Evolutionary conservation across 2,329 filamentous ascomycete genomes (phyloP), one percentile per base, ranked within the genome.

Genomic region (Claviceps arundinis): DNA sequence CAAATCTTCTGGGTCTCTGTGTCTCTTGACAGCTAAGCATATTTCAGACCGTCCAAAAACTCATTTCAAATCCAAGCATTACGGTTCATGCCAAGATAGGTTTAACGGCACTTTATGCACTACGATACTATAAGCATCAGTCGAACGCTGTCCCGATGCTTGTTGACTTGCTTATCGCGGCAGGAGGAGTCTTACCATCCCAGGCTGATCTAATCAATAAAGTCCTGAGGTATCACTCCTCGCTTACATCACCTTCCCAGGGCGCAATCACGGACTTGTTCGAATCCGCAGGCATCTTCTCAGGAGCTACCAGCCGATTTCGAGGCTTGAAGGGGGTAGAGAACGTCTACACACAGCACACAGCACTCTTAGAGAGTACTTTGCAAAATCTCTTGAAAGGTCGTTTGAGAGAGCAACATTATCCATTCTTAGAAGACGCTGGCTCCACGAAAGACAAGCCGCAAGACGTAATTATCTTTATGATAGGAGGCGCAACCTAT

Each of bases 281-380:
- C 61, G 90, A 97, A 62, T 85, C 88, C 0, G 81, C 85, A 0
- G 91, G 89, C 4, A 91, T 98, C 57, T 95, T 98, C 68, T 87
- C 88, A 0, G 87, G 87, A 13, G 89, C 90, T 11, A 79, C 89
- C 41, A 88, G 85, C 62, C 82, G 90, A 5, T 89, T 98, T 67
- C 95, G 95, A 63, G 93, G 93, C 0, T 75, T 98, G 14, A 96
- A 97, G 64, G 93, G 93, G 1, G 93, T 98, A 1, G 94, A 98
- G 66, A 98, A 98, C 61, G 93, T 98, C 30, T 98, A 98, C 66
- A 98, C 93, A 0, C 94, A 98, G 66, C 93, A 98, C 67, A 94
- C 89, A 5, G 89, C 94, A 0, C 77, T 89, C 22, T 69, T 98
- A 16, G 90, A 96, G 66, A 79, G 80, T 24, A 97, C 89, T 0